Evolutionary conservation across 1,284 basidiomycete species (phyloP).

Genomic region (Puccinia hordei): DNA sequence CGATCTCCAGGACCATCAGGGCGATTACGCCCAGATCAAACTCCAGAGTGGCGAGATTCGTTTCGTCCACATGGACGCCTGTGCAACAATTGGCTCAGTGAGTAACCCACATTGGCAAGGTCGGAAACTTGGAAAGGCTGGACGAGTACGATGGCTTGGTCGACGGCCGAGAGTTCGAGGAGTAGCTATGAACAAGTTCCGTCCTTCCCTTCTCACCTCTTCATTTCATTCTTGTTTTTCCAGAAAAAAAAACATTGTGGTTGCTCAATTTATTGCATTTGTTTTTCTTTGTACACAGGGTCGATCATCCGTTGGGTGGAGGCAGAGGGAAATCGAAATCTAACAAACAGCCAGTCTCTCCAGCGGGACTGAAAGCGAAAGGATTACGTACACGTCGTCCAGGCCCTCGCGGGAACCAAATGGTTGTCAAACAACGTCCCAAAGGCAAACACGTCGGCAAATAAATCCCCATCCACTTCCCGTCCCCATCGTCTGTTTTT

Average conservation of each 20-base stretch:
- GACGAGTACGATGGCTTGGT: conserved; percentile 84
- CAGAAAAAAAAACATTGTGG: neutral
- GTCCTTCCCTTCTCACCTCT: conserved; percentile 59
- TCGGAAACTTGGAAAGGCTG: conserved; percentile 84
- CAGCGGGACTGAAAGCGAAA: conserved; percentile 89
- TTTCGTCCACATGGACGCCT: conserved; percentile 77
- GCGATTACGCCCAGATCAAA: conserved; percentile 75
- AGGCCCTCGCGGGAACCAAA: conserved; percentile 66
- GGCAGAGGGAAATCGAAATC: conserved; percentile 97
- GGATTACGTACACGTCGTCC: conserved; percentile 90
- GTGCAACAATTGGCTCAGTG: conserved; percentile 86
- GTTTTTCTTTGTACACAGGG: conserved; percentile 31
- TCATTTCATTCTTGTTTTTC: conserved; percentile 14
- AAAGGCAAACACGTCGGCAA: conserved; percentile 55
- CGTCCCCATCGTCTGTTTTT: neutral
- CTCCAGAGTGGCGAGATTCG: conserved; percentile 92
- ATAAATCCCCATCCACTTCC: neutral
- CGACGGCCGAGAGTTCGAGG: conserved; percentile 84
- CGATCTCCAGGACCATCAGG: conserved; percentile 63
- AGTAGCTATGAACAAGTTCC: conserved; percentile 94
- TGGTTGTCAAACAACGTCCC: conserved; percentile 59
- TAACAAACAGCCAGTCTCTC: conserved; percentile 85
- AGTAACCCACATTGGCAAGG: conserved; percentile 90
- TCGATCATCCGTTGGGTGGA: conserved; percentile 94
- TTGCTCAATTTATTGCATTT: neutral